Evolutionary conservation across 345 rosid genomes (phyloP).

Genomic region (Corchorus olitorius): DNA sequence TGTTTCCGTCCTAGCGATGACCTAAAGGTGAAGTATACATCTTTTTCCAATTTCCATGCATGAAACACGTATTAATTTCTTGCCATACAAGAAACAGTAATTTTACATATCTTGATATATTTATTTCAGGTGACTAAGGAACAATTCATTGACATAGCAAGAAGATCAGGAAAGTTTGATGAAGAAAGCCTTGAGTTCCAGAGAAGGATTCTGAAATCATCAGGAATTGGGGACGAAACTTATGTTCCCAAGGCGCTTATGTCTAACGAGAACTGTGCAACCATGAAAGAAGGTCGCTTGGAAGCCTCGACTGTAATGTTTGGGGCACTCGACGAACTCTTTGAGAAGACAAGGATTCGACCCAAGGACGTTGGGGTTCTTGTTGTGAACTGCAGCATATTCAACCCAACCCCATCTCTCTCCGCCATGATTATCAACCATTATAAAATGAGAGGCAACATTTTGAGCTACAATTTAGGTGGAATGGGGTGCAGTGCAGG

Average conservation of each 20-base stretch:
- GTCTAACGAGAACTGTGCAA: slow-evolving; percentile 52
- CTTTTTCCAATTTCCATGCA: background rate
- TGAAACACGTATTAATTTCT: background rate
- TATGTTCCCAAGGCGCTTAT: slow-evolving; percentile 68
- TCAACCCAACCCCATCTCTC: slow-evolving; percentile 91
- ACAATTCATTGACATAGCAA: slow-evolving; percentile 59
- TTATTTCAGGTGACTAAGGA: slow-evolving; percentile 61
- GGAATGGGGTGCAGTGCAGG: slow-evolving; percentile 98
- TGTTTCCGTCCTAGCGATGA: slow-evolving; percentile 77
- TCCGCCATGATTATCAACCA: slow-evolving; percentile 95
- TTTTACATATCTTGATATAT: background rate
- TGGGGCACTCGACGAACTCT: slow-evolving; percentile 86
- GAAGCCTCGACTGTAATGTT: slow-evolving; percentile 87
- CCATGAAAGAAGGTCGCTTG: slow-evolving; percentile 85
- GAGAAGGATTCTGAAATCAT: slow-evolving; percentile 61
- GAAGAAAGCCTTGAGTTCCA: slow-evolving; percentile 66
- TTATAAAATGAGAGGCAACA: slow-evolving; percentile 93
- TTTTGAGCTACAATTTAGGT: slow-evolving; percentile 88
- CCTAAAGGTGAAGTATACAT: slow-evolving; percentile 58
- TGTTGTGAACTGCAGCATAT: slow-evolving; percentile 91
- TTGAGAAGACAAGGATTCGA: slow-evolving; percentile 72
- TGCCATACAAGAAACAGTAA: background rate
- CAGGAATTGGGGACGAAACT: slow-evolving; percentile 88
- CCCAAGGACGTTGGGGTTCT: slow-evolving; percentile 90
- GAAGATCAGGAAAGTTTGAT: slow-evolving; percentile 67